Evolutionary conservation across 441 rosid species (phyloP).

Genomic region (Dalechampia spathulata): DNA sequence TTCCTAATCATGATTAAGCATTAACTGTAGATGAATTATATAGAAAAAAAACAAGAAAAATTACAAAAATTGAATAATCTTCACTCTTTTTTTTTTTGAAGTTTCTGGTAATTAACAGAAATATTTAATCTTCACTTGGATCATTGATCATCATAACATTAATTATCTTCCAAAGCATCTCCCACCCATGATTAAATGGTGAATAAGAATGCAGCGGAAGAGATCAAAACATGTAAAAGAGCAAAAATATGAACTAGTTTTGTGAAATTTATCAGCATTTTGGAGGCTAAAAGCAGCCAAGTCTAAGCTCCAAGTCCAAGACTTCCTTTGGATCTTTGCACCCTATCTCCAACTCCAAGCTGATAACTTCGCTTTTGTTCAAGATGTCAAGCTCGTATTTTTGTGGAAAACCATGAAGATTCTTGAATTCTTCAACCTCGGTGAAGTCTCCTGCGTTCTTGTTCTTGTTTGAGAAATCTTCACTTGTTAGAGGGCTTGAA

Average conservation of each 20-base stretch:
- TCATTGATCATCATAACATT: neutral
- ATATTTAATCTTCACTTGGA: too few species aligned
- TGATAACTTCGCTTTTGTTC: constrained; percentile 15
- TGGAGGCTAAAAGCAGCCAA: constrained; percentile 20
- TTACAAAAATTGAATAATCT: neutral
- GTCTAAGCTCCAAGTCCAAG: constrained; percentile 45
- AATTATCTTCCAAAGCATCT: neutral
- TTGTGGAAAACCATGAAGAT: constrained; percentile 4
- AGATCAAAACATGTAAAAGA: neutral
- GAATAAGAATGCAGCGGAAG: neutral
- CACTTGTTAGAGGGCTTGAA: constrained; percentile 6
- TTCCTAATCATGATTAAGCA: constrained; percentile 11
- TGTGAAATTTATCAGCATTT: too few species aligned
- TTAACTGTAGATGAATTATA: constrained; percentile 4
- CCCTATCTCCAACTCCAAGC: constrained; percentile 32
- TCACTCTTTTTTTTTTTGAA: too few species aligned
- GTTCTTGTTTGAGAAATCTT: constrained; percentile 16
- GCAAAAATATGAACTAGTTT: neutral
- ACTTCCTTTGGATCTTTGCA: constrained; percentile 30
- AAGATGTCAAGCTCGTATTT: constrained; percentile 11
- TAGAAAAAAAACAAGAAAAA: neutral
- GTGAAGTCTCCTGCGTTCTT: constrained; percentile 7
- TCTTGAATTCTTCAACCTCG: constrained; percentile 16
- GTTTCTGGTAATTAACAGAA: too few species aligned
- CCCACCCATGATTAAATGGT: neutral